Percentiles rank a stretch among this genome's conserved stretches.
Conservation (phyloP, 306 rosid species). For the Sicyos baderoa region DNA sequence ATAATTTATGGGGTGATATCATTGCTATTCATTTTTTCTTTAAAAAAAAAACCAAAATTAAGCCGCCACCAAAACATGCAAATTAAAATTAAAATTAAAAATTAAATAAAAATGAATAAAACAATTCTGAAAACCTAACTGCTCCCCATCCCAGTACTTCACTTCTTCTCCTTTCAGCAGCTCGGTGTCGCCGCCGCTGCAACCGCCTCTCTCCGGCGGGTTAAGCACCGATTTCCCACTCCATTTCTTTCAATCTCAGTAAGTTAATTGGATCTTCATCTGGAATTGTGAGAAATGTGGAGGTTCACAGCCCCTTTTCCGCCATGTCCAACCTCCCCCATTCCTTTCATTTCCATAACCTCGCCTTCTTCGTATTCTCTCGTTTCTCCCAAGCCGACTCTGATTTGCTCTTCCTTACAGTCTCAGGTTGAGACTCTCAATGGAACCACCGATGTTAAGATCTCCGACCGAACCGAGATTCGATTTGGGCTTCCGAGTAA, state of each 20-base stretch:
- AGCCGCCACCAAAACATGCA: no score
- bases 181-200: no score
- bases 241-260: neutral
- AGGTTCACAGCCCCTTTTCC: constrained; percentile 24
- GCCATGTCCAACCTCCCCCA: constrained; percentile 14
- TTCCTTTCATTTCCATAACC: neutral
- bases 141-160: no score
- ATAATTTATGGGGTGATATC: no score
- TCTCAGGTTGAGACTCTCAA: constrained; percentile 37
- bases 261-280: neutral
- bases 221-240: no score
- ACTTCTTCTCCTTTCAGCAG: no score
- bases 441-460: constrained; percentile 25
- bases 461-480: constrained; percentile 39
- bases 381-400: constrained; percentile 15
- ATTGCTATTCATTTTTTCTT: no score
- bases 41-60: no score
- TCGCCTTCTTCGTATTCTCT: constrained; percentile 8
- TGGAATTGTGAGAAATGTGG: neutral
- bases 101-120: no score
- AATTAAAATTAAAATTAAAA: no score
- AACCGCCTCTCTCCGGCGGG: no score
- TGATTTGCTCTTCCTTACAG: constrained; percentile 32
- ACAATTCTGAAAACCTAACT: no score
- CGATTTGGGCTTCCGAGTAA: constrained; percentile 85